Conservation (phyloP, 495 filamentous ascomycete species). For the Elasticomyces elasticus region DNA sequence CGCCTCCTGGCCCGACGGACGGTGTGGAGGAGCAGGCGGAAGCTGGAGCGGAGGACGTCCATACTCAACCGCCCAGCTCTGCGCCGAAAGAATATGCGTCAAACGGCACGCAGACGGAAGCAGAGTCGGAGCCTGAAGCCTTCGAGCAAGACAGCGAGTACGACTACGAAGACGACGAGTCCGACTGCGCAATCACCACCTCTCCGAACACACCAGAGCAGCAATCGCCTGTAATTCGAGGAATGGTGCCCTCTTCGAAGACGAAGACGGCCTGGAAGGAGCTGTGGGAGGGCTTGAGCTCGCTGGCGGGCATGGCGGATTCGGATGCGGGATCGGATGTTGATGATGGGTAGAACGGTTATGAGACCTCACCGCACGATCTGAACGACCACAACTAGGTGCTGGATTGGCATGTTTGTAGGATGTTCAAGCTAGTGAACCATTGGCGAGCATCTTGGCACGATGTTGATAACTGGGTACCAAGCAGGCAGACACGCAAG, state of each 20-base stretch:
- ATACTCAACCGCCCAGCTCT: background rate
- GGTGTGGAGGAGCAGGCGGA: background rate
- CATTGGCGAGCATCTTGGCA: no score
- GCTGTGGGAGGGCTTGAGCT: conserved; percentile 18
- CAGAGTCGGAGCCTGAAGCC: background rate
- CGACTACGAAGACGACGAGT: background rate
- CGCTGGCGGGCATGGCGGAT: conserved; percentile 21
- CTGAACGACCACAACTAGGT: no score
- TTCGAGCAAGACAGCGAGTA: background rate
- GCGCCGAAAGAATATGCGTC: background rate
- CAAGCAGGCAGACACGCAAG: no score
- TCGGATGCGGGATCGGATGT: no score
- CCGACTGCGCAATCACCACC: conserved; percentile 15
- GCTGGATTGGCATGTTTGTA: no score
- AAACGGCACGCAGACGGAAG: background rate
- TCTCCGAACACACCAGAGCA: background rate
- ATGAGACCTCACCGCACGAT: no score
- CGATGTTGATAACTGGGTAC: no score
- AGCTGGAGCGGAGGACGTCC: background rate
- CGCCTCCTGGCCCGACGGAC: background rate
- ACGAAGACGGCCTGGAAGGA: conserved; percentile 23
- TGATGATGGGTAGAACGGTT: no score
- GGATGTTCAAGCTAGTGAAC: no score
- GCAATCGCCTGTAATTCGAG: background rate
- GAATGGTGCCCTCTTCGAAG: background rate